Evolutionary conservation across 169 alveolate genomes (phyloP), one percentile per base, ranked within the genome.

Genomic region (Eimeria maxima): DNA sequence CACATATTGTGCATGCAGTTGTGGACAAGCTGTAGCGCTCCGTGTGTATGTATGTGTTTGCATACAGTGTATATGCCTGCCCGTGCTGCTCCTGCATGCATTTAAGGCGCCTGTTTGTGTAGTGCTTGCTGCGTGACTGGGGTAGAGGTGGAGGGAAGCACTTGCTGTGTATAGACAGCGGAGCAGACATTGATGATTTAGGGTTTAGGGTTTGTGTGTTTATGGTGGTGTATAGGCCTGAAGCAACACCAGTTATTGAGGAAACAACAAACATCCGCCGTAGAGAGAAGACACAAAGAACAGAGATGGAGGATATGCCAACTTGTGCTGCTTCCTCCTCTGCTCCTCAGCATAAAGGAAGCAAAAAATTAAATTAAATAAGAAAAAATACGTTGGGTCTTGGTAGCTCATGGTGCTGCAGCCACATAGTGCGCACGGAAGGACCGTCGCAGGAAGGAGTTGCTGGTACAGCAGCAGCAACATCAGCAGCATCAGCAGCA

Each of bases 171-270:
- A 53, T 7, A 53, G 60, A 14, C 60, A 11, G 60, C 60, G 2
- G 60, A 53, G 60, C 38, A 33, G 38, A 33, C 38, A 0, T 33
- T 33, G 63, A 53, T 13, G 69, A 16, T 60, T 18, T 65, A 65
- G 74, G 74, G 74, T 65, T 65, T 65, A 65, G 74, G 74, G 74
- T 65, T 65, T 65, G 38, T 29, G 81, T 42, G 6, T 50, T 50
- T 53, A 27, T 53, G 50, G 16, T 55, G n/a, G 55, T 53, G 50
- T 44, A 47, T 29, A 83, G 91, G 74, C 91, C 91, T 42, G 91
- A 83, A 22, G 24, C 33, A 2, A 76, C 76, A 10, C 71, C 91
- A 10, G 91, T 4, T 27, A 7, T 14, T 42, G 91, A 83, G 65
- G 74, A 50, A 50, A 24, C 89, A 44, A 38, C 47, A 5, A 14